Evolutionary conservation across 2,329 filamentous ascomycete species (phyloP).

Genomic region (Tolypocladium pustulatum): DNA sequence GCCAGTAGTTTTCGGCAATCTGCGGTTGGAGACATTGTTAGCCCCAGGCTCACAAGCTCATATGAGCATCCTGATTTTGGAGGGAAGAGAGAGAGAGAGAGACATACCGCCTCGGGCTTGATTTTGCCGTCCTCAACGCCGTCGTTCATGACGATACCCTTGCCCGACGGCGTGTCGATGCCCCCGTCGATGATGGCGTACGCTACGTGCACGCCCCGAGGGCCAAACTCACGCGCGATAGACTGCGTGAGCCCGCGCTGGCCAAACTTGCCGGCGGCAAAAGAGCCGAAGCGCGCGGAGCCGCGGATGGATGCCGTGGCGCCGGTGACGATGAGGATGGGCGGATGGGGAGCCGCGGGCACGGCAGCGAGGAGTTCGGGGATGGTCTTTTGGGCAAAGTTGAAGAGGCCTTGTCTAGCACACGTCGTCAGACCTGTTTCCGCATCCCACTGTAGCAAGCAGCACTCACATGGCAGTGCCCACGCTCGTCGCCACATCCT

Average conservation of each 20-base stretch:
- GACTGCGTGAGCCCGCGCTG: conserved; percentile 63
- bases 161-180: conserved; percentile 69
- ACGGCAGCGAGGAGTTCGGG: conserved; percentile 59
- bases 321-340: conserved; percentile 75
- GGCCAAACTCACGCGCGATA: conserved; percentile 74
- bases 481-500: conserved; percentile 38
- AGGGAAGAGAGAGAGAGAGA: neutral
- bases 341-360: conserved; percentile 47
- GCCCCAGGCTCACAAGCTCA: neutral
- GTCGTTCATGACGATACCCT: conserved; percentile 34
- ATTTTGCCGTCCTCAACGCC: conserved; percentile 53
- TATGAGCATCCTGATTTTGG: no score
- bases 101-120: conserved; percentile 59
- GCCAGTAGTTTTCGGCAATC: conserved; percentile 84
- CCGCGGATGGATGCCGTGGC: conserved; percentile 73
- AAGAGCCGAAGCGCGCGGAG: conserved; percentile 56
- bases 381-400: conserved; percentile 62
- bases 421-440: neutral
- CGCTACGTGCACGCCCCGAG: conserved; percentile 72
- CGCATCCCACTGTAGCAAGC: neutral
- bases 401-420: conserved; percentile 54
- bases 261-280: conserved; percentile 74
- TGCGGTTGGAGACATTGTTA: conserved; percentile 19
- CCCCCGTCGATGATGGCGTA: conserved; percentile 77
- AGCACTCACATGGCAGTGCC: conserved; percentile 37